Conservation (phyloP, 352 stramenopile genomes). For the Aphanomyces astaci region DNA sequence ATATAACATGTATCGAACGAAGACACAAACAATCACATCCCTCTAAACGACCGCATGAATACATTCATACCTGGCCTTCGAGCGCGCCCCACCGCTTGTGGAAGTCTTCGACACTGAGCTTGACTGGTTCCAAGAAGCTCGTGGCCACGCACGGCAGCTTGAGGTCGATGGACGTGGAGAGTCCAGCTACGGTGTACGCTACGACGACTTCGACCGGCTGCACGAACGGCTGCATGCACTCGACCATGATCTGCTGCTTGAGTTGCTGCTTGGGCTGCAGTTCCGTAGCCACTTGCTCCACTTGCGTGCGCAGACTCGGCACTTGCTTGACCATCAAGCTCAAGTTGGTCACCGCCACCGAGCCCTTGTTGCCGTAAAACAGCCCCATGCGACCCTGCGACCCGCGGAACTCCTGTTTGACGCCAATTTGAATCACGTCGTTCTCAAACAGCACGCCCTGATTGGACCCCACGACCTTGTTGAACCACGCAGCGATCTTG, state of each 20-base stretch:
- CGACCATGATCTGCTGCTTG: slow-evolving; percentile 88
- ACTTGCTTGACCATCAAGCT: slow-evolving; percentile 53
- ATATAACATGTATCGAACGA: too few species aligned
- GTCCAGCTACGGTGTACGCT: slow-evolving; percentile 65
- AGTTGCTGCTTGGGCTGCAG: slow-evolving; percentile 86
- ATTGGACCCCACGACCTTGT: slow-evolving; percentile 82
- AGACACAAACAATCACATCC: background rate
- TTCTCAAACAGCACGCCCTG: slow-evolving; percentile 91
- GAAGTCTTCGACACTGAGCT: slow-evolving; percentile 85
- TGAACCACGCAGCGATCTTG: slow-evolving; percentile 61
- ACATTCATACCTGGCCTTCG: slow-evolving; percentile 69
- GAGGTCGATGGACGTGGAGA: slow-evolving; percentile 60
- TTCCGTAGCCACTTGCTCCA: slow-evolving; percentile 56
- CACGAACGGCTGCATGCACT: slow-evolving; percentile 89
- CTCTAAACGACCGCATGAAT: too few species aligned
- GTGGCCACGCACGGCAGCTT: slow-evolving; percentile 83
- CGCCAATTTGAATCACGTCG: slow-evolving; percentile 89
- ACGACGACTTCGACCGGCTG: slow-evolving; percentile 82
- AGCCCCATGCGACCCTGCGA: slow-evolving; percentile 90
- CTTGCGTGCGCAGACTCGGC: slow-evolving; percentile 47
- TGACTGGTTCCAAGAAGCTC: slow-evolving; percentile 90
- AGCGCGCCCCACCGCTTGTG: slow-evolving; percentile 89
- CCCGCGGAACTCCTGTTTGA: slow-evolving; percentile 94
- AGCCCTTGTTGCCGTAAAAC: slow-evolving; percentile 93
- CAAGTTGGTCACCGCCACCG: slow-evolving; percentile 74